A percentile compares a stretch with the other conserved stretches of the same genome.
These are phyloP conservation scores for Discostella stelligeroides DNA, from an alignment of 108 stramenopile genomes.

Conservation along the genomic window DNA sequence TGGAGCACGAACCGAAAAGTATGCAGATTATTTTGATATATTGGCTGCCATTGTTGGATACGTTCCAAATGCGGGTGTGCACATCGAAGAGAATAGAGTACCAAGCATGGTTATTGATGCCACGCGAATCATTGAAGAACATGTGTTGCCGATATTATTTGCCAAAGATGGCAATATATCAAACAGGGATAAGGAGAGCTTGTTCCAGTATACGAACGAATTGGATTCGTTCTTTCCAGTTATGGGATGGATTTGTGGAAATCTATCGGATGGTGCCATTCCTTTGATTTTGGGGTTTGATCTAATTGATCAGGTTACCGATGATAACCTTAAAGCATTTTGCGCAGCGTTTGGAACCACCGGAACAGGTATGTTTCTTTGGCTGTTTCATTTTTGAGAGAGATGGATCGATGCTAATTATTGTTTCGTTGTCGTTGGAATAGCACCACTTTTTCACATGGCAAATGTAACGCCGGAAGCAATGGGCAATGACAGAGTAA, in stretches of 20 bases:
- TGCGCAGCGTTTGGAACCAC: slow-evolving; percentile 89
- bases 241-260: slow-evolving; percentile 76
- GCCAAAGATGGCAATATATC: too few species aligned
- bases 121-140: slow-evolving; percentile 35
- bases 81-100: slow-evolving; percentile 55
- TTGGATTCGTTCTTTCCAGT: slow-evolving; percentile 69
- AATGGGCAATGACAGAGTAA: slow-evolving; percentile 10
- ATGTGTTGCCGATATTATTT: slow-evolving; percentile 11
- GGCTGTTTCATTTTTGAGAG: not conserved
- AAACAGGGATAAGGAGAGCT: too few species aligned
- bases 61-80: slow-evolving; percentile 65
- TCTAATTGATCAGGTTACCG: slow-evolving; percentile 44
- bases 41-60: slow-evolving; percentile 75
- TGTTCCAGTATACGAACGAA: slow-evolving; percentile 18
- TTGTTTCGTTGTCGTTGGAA: too few species aligned
- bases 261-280: slow-evolving; percentile 70
- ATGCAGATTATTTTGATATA: slow-evolving; percentile 89
- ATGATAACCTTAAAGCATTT: slow-evolving; percentile 81
- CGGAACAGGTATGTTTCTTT: slow-evolving; percentile 15
- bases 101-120: slow-evolving; percentile 66
- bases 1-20: slow-evolving; percentile 84
- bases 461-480: slow-evolving; percentile 84
- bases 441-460: slow-evolving; percentile 80
- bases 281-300: slow-evolving; percentile 80
- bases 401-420: not conserved